phyloP scores from a whole-genome alignment of 2,329 filamentous ascomycete species.

The Sclerotinia glacialis region DNA sequence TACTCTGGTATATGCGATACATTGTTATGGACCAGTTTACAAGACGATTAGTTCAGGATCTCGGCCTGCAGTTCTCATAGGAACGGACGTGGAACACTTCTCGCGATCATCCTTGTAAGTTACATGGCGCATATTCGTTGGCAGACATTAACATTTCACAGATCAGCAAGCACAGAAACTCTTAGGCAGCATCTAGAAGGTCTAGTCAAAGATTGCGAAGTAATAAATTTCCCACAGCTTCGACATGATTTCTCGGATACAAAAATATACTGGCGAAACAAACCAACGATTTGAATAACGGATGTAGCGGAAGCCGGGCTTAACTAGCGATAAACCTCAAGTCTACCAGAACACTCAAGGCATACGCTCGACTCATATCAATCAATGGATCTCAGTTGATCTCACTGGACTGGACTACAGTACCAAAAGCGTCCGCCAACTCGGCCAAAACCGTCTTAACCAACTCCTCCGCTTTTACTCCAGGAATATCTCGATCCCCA shows the following conservation, averaged over 20 bases:
- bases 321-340: neutral
- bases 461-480: slow-evolving; percentile 54
- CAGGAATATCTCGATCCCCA: slow-evolving; percentile 63
- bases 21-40: slow-evolving; percentile 39
- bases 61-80: slow-evolving; percentile 35
- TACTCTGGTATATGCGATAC: slow-evolving; percentile 39
- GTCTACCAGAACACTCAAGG: neutral
- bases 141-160: slow-evolving; percentile 1
- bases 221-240: slow-evolving; percentile 36
- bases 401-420: slow-evolving; percentile 47
- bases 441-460: slow-evolving; percentile 53
- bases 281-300: slow-evolving; percentile 3
- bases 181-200: slow-evolving; percentile 27
- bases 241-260: slow-evolving; percentile 39
- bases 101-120: slow-evolving; percentile 31
- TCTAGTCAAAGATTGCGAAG: slow-evolving; percentile 34
- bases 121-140: neutral
- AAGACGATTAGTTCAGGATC: slow-evolving; percentile 29
- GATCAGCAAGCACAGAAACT: slow-evolving; percentile 22
- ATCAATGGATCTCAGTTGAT: slow-evolving; percentile 26
- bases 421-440: slow-evolving; percentile 62
- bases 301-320: neutral
- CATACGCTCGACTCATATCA: neutral
- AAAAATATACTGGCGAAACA: slow-evolving; percentile 35
- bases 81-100: slow-evolving; percentile 38